Conservation (phyloP, 2,329 filamentous ascomycete genomes). For the Eutypella sp. region DNA sequence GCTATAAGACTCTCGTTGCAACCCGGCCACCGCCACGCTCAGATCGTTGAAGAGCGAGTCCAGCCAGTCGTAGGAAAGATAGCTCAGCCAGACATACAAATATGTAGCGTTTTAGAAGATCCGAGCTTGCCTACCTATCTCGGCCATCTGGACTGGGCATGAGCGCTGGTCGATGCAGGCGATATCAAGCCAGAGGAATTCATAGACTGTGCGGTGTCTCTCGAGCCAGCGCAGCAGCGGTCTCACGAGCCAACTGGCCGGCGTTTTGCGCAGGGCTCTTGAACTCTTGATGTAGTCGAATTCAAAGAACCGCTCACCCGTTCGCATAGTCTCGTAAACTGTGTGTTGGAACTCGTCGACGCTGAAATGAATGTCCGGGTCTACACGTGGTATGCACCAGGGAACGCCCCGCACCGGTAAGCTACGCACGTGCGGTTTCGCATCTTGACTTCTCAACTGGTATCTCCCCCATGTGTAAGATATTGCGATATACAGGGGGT, state of each 20-base stretch:
- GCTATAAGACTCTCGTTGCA: neutral
- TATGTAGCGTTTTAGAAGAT: neutral
- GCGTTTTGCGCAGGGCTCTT: neutral
- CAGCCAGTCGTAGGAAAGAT: neutral
- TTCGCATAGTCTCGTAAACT: neutral
- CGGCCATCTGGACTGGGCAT: neutral
- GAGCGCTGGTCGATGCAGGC: neutral
- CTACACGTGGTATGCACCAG: neutral
- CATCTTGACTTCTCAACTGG: neutral
- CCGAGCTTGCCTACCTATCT: neutral
- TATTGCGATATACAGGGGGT: neutral
- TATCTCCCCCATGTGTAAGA: neutral
- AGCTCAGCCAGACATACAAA: neutral
- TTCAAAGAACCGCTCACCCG: neutral
- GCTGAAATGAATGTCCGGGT: neutral
- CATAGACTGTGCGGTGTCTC: neutral
- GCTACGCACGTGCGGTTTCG: neutral
- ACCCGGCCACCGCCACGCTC: neutral
- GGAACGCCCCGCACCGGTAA: neutral
- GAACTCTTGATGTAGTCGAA: neutral
- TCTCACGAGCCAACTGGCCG: neutral
- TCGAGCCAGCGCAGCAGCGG: neutral
- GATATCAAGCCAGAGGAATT: neutral
- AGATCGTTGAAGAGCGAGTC: neutral
- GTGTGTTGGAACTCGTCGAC: neutral